Evolutionary conservation across 371 early-diverging fungal genomes (phyloP).

Genomic region (Umbelopsis sp.): DNA sequence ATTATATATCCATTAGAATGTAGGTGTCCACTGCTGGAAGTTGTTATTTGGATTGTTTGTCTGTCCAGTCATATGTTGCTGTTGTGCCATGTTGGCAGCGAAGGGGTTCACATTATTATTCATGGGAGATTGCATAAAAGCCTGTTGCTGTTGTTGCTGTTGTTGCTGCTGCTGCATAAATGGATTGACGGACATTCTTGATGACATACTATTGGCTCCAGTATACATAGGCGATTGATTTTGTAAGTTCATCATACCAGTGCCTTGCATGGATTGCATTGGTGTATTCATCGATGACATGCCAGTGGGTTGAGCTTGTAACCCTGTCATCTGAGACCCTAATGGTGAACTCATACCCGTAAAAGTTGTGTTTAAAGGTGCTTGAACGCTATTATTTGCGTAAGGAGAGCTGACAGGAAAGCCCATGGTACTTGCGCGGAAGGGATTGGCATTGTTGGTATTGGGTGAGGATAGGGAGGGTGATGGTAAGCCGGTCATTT

Average conservation of each 20-base stretch:
- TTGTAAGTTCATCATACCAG: constrained; percentile 3
- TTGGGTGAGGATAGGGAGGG: constrained; percentile 20
- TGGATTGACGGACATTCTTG: constrained; percentile 30
- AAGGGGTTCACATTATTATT: constrained; percentile 22
- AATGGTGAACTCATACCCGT: constrained; percentile 8
- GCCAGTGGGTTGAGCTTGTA: constrained; percentile 4
- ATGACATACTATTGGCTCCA: constrained; percentile 28
- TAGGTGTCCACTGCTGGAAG: constrained; percentile 2
- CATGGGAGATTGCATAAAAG: constrained; percentile 32
- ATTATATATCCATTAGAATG: neutral
- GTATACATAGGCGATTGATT: neutral
- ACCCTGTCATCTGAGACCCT: constrained; percentile 5
- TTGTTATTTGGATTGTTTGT: neutral
- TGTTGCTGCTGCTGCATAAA: constrained; percentile 35
- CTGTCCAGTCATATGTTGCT: constrained; percentile 17
- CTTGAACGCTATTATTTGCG: neutral
- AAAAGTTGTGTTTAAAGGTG: neutral
- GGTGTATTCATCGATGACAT: neutral
- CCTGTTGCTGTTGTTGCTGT: constrained; percentile 31
- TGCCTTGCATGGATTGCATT: constrained; percentile 1
- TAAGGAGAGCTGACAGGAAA: constrained; percentile 10
- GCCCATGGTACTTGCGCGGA: constrained; percentile 33
- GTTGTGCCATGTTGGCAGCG: constrained; percentile 20
- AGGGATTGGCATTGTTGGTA: constrained; percentile 25
- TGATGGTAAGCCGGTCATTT: constrained; percentile 12